Percentiles rank a stretch among this genome's conserved stretches.
Conservation (phyloP, 306 rosid genomes). For the Casuarina equisetifolia region DNA sequence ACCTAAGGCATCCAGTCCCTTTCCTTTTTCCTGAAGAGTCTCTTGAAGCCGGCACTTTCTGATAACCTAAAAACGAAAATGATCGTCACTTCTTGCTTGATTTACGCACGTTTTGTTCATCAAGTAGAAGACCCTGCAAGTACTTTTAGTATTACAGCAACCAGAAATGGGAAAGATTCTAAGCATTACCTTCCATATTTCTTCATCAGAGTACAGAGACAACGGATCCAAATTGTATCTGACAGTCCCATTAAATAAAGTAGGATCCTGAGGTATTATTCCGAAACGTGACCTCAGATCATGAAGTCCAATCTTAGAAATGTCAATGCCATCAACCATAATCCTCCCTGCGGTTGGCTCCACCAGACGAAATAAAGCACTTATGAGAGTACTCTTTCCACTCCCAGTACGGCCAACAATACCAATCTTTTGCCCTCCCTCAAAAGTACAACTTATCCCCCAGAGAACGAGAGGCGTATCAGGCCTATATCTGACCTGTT, state of each 20-base stretch:
- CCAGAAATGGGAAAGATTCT: neutral
- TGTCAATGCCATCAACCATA: conserved; percentile 75
- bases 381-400: conserved; percentile 66
- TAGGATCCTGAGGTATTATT: conserved; percentile 91
- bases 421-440: conserved; percentile 58
- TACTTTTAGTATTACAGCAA: neutral
- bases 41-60: conserved; percentile 80
- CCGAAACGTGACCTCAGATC: conserved; percentile 81
- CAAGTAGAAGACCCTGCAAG: too few relatives aligned
- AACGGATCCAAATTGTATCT: conserved; percentile 89
- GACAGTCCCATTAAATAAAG: conserved; percentile 82
- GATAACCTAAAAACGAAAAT: conserved; percentile 60
- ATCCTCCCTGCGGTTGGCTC: conserved; percentile 80
- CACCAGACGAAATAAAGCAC: conserved; percentile 81
- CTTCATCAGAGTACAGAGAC: conserved; percentile 62
- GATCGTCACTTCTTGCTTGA: neutral
- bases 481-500: conserved; percentile 49
- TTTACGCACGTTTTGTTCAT: too few relatives aligned
- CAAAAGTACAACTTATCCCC: conserved; percentile 48
- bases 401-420: conserved; percentile 56
- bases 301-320: conserved; percentile 78
- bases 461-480: conserved; percentile 52
- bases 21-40: conserved; percentile 67
- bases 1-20: conserved; percentile 72
- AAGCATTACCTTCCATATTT: conserved; percentile 76